Percentiles rank a stretch among this genome's conserved stretches.
phyloP scores from a whole-genome alignment of 2,329 filamentous ascomycete genomes.

The Blastomyces gilchristii region DNA sequence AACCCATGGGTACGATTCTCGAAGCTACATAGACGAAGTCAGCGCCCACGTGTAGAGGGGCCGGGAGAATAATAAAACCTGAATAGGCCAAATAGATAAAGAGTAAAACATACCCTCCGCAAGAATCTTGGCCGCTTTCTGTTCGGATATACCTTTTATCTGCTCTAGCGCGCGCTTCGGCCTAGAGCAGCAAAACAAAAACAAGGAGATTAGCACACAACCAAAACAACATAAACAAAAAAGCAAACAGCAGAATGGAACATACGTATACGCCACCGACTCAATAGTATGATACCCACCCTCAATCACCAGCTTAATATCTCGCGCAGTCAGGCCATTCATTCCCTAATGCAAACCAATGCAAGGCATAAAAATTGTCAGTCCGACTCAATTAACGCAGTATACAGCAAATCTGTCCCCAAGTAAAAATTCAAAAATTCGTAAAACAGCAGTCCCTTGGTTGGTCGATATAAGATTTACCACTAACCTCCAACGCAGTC shows the following conservation, averaged over 20 bases:
- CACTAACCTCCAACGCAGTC: conserved; percentile 64
- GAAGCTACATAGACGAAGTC: conserved; percentile 49
- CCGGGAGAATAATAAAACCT: not conserved
- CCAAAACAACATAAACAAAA: not conserved
- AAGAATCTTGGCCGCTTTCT: conserved; percentile 86
- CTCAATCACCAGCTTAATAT: conserved; percentile 86
- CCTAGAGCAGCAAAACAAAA: conserved; percentile 28
- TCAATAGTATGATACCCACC: conserved; percentile 94
- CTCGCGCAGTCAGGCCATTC: conserved; percentile 80
- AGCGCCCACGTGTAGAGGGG: not conserved
- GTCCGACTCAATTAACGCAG: not conserved
- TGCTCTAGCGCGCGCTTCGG: conserved; percentile 71
- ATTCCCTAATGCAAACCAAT: conserved; percentile 53
- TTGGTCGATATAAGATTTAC: not conserved
- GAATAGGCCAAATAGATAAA: not conserved
- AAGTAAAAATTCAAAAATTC: not conserved
- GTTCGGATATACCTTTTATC: conserved; percentile 95
- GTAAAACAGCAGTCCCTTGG: not conserved
- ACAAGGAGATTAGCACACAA: not conserved
- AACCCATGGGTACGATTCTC: conserved; percentile 96
- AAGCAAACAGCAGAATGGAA: conserved; percentile 7
- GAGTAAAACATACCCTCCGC: conserved; percentile 57
- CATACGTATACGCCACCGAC: conserved; percentile 82
- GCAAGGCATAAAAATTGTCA: not conserved
- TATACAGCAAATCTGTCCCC: not conserved